Evolutionary conservation across 73 alveolate genomes (phyloP).

Genomic region (Breviolum minutum): DNA sequence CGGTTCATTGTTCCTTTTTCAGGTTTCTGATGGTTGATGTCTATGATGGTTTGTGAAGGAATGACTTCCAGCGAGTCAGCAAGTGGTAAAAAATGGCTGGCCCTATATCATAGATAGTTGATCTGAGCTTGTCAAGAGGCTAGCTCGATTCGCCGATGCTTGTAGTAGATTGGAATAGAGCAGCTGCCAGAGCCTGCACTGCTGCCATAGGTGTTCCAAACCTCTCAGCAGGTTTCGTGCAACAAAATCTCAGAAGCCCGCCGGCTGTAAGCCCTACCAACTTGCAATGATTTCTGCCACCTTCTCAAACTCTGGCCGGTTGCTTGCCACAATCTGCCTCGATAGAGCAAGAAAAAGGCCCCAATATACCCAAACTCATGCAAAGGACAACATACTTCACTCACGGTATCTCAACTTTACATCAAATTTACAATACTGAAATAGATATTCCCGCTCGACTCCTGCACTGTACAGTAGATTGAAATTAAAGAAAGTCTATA

Average conservation of each 20-base stretch:
- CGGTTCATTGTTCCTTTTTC: too few relatives aligned
- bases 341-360: too few relatives aligned
- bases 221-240: neutral
- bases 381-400: too few relatives aligned
- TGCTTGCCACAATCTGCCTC: conserved; percentile 16
- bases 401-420: too few relatives aligned
- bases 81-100: neutral
- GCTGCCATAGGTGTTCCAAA: conserved; percentile 94
- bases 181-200: conserved; percentile 94
- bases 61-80: too few relatives aligned
- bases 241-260: neutral
- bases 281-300: neutral
- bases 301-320: conserved; percentile 90
- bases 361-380: too few relatives aligned
- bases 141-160: conserved; percentile 85
- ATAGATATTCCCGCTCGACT: too few relatives aligned
- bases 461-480: too few relatives aligned
- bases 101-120: neutral
- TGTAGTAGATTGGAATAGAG: conserved; percentile 90
- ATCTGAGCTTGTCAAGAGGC: neutral
- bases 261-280: neutral
- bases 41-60: too few relatives aligned
- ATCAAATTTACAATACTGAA: too few relatives aligned
- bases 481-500: too few relatives aligned
- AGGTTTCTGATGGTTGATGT: too few relatives aligned